A percentile compares a stretch with the other conserved stretches of the same genome.
Evolutionary conservation across 2,329 filamentous ascomycete species (phyloP).

Genomic region (Ophiostoma tasmaniense): DNA sequence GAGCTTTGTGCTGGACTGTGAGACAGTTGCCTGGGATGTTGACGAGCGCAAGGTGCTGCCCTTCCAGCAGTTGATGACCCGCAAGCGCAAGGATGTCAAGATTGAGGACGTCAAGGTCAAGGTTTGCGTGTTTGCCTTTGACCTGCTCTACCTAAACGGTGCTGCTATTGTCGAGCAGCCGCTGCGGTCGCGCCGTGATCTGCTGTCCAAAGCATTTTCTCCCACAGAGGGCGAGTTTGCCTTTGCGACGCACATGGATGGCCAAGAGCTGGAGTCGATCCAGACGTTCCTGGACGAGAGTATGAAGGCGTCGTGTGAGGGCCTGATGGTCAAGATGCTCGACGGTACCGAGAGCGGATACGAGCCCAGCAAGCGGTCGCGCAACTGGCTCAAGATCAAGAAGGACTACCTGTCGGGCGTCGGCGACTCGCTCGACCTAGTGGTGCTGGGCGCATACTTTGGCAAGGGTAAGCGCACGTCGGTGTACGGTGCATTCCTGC

Average conservation of each 20-base stretch:
- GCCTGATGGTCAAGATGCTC: slow-evolving; percentile 98
- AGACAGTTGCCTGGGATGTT: slow-evolving; percentile 96
- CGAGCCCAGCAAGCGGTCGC: slow-evolving; percentile 89
- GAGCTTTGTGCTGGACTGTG: slow-evolving; percentile 97
- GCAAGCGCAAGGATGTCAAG: slow-evolving; percentile 96
- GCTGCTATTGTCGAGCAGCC: slow-evolving; percentile 81
- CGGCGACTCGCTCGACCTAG: slow-evolving; percentile 91
- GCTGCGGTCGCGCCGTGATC: slow-evolving; percentile 71
- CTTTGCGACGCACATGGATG: slow-evolving; percentile 80
- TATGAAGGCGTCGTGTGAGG: slow-evolving; percentile 92
- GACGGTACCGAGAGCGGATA: slow-evolving; percentile 89
- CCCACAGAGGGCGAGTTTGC: slow-evolving; percentile 83
- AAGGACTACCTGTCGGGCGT: slow-evolving; percentile 94
- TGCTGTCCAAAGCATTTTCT: slow-evolving; percentile 64
- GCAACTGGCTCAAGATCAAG: slow-evolving; percentile 99
- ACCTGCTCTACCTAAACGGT: slow-evolving; percentile 87
- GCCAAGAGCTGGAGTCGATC: slow-evolving; percentile 85
- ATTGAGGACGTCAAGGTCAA: slow-evolving; percentile 92
- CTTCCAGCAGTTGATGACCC: slow-evolving; percentile 96
- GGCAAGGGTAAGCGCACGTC: slow-evolving; percentile 93
- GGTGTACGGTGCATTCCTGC: slow-evolving; percentile 89
- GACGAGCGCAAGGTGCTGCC: slow-evolving; percentile 89
- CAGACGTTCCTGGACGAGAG: slow-evolving; percentile 87
- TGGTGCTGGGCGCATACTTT: slow-evolving; percentile 88
- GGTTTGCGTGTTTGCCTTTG: slow-evolving; percentile 95